Evolutionary conservation across 371 early-diverging fungal genomes (phyloP).

Genomic region (Haplosporangium sp.): DNA sequence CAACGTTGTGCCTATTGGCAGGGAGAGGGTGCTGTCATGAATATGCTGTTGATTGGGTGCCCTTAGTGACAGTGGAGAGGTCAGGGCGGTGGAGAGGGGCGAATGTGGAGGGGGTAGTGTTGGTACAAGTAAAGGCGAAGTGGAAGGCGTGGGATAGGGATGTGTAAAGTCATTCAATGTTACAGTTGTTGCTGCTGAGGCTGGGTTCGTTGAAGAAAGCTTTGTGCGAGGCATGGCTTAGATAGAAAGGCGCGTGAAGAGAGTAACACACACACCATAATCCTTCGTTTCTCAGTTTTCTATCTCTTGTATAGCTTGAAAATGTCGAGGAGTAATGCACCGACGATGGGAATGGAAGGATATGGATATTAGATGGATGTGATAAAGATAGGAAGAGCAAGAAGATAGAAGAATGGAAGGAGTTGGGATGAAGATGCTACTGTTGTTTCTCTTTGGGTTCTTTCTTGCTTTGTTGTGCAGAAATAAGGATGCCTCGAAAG

Average conservation of each 20-base stretch:
- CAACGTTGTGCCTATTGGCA: conserved; percentile 28
- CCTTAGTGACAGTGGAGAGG: conserved; percentile 11
- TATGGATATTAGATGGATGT: background rate
- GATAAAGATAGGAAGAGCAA: conserved; percentile 3
- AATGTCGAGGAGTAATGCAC: background rate
- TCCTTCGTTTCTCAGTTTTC: conserved; percentile 6
- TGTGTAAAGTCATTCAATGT: conserved; percentile 29
- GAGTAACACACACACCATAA: conserved; percentile 36
- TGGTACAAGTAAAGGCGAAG: conserved; percentile 21
- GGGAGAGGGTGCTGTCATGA: conserved; percentile 36
- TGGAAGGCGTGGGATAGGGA: conserved; percentile 35
- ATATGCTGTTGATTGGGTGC: conserved; percentile 26
- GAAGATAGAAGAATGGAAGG: conserved; percentile 10
- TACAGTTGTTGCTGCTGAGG: conserved; percentile 21
- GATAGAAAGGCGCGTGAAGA: conserved; percentile 17
- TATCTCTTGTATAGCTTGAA: conserved; percentile 1
- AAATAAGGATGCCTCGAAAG: background rate
- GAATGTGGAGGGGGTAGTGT: conserved; percentile 15
- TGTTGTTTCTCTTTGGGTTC: background rate
- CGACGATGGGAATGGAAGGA: background rate
- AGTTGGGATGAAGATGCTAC: background rate
- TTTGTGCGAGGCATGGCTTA: conserved; percentile 43
- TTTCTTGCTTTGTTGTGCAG: conserved; percentile 1
- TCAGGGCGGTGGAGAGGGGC: conserved; percentile 15
- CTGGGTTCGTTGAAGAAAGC: conserved; percentile 16